Evolutionary conservation across 441 rosid genomes (phyloP).

Genomic region (Rhodomyrtus psidioides): DNA sequence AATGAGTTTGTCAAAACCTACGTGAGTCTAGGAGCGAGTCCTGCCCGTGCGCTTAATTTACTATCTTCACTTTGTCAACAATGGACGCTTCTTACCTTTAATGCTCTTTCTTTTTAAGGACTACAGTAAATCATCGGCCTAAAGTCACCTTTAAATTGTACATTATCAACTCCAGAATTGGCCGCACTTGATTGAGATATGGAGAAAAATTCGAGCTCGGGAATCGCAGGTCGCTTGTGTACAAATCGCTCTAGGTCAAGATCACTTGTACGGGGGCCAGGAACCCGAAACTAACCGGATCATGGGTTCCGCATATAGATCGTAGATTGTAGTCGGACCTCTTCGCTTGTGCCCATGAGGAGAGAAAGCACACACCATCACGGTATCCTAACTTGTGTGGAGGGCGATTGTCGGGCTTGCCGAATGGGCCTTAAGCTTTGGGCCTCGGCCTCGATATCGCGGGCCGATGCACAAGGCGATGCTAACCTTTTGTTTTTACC

Average conservation of each 20-base stretch:
- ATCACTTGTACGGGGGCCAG: neutral
- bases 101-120: neutral
- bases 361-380: neutral
- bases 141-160: neutral
- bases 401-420: neutral
- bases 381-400: neutral
- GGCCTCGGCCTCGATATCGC: neutral
- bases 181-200: neutral
- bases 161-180: neutral
- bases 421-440: neutral
- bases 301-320: neutral
- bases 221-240: neutral
- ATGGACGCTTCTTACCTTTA: neutral
- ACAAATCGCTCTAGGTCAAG: neutral
- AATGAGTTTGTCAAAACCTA: neutral
- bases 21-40: neutral
- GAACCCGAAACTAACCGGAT: neutral
- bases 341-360: neutral
- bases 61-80: neutral
- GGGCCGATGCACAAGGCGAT: neutral
- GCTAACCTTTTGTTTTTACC: neutral
- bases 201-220: neutral
- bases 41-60: neutral
- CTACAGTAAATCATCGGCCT: neutral
- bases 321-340: neutral